Base-by-base conservation (phyloP, 495 filamentous ascomycete species). In the Talaromyces nanjingensis region DNA sequence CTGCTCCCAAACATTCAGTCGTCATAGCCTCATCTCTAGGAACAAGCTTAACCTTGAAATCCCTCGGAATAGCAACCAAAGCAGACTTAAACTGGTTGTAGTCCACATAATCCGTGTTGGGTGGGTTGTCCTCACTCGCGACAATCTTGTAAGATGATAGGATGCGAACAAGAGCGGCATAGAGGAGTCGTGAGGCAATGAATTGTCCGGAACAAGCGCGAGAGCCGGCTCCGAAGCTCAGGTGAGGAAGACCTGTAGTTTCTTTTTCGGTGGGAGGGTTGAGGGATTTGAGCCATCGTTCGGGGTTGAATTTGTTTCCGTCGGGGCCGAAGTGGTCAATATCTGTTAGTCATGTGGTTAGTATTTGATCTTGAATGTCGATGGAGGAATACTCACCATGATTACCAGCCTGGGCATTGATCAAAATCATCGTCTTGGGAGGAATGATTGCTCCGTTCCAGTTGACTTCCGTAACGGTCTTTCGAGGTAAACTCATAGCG, bases 391-490 rank as follows among this genome's bases (percentile, higher is more conserved):
- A 31, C 73, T 68, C 66, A 84, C 82, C 83, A 62, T 84, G 83
- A 63, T 86, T 86, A 0, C 77, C 82, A 12, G 82, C 83, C 60
- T 86, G 83, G 0, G 81, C 80, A 62, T 86, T 86, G 62, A 85
- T 82, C 60, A 84, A 69, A 11, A 86, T 72, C 80, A 84, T 84
- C 0, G 81, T 86, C 63, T 78, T 78, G 0, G 77, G 69, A 0
- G 83, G 83, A 34, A 86, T 84, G n/a, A 75, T 76, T 11, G 80
- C 80, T 7, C 80, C 82, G 57, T 83, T 76, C 81, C 82, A 86
- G 6, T 79, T 73, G 8, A 86, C 74, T 61, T 83, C 82, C 0
- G 73, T 76, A 2, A 77, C 74, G 0, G 80, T 84, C 68, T 82
- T 82, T 31, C 83, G 66, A 3, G 82, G 82, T 18, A 84, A 66